Evolutionary conservation across 306 rosid genomes (phyloP), one percentile per base, ranked within the genome.

Genomic region (Citrullus colocynthis): DNA sequence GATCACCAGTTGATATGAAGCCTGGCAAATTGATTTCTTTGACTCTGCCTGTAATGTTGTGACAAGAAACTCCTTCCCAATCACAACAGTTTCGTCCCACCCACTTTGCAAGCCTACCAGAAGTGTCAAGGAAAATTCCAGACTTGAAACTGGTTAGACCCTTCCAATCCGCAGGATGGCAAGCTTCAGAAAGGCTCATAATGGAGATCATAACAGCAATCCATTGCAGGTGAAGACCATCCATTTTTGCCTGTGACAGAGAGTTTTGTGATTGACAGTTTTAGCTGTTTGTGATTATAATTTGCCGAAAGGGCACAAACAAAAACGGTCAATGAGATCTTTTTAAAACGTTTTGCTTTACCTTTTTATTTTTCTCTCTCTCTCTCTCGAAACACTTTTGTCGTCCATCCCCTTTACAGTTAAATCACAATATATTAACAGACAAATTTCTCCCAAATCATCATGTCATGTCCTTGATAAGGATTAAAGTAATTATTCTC

Each of bases 1-100:
- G 80, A 7, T 61, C 79, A 0, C 83, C 88, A 37, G 83, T 78
- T 21, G 93, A 84, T 45, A 79, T 86, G 81, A 89, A 81, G 12
- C 96, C 93, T 42, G 90, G 80, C 20, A 90, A 91, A 65, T 54
- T 55, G 44, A 92, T 83, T 54, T 84, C 85, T 36, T 78, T 89
- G 37, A 92, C 92, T 66, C 93, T 92, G 9, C 85, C 83, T 42
- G 84, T 88, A 69, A 59, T 72, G 45, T 84, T 79, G 17, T 89
- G 87, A 73, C 96, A 92, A 4, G 85, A 73, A 76, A 92, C 75
- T 24, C 93, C 96, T 79, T 87, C 86, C 97, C 97, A 89, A 0
- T 76, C 78, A 76, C 92, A 92, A 55, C 93, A 90, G 30, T 44
- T 84, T 7, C 28, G 58, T 17, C 86, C 92, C 39, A 79, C 70